Conservation (phyloP, 768 basidiomycete species). For the Clavaria fumosa region DNA sequence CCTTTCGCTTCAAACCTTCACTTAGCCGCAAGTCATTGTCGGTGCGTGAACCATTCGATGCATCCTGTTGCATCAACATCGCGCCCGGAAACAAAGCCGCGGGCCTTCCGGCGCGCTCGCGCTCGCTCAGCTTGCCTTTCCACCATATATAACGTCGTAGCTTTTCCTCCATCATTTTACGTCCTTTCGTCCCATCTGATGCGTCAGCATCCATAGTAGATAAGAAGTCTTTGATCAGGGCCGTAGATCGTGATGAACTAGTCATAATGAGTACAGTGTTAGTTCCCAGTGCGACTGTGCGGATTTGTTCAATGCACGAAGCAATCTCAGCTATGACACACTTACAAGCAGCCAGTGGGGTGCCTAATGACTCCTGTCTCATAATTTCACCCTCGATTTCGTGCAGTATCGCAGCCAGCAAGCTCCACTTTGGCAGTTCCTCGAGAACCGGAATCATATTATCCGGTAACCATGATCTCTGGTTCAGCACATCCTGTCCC, state of each 20-base stretch:
- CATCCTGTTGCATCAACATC: constrained; percentile 9
- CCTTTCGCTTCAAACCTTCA: constrained; percentile 68
- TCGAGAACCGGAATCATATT: constrained; percentile 80
- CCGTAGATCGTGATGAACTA: constrained; percentile 59
- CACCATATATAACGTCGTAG: constrained; percentile 64
- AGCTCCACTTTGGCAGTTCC: constrained; percentile 88
- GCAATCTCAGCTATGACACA: neutral
- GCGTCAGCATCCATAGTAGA: constrained; percentile 42
- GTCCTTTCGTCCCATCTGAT: constrained; percentile 47
- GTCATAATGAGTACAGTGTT: constrained; percentile 84
- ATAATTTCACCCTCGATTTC: constrained; percentile 85
- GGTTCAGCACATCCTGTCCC: constrained; percentile 14
- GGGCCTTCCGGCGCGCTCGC: constrained; percentile 22
- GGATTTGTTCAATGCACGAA: neutral
- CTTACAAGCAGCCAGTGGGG: constrained; percentile 15
- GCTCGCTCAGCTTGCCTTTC: constrained; percentile 42
- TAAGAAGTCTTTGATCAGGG: constrained; percentile 67
- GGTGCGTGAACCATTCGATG: constrained; percentile 15
- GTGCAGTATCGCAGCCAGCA: constrained; percentile 69
- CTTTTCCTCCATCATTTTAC: constrained; percentile 65
- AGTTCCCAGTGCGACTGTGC: constrained; percentile 31
- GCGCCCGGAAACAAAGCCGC: constrained; percentile 16
- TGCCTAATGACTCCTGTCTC: constrained; percentile 31
- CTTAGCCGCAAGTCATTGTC: constrained; percentile 31
- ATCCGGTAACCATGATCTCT: constrained; percentile 52